Base-by-base conservation (phyloP, 306 rosid genomes). In the Lablab purpureus region DNA sequence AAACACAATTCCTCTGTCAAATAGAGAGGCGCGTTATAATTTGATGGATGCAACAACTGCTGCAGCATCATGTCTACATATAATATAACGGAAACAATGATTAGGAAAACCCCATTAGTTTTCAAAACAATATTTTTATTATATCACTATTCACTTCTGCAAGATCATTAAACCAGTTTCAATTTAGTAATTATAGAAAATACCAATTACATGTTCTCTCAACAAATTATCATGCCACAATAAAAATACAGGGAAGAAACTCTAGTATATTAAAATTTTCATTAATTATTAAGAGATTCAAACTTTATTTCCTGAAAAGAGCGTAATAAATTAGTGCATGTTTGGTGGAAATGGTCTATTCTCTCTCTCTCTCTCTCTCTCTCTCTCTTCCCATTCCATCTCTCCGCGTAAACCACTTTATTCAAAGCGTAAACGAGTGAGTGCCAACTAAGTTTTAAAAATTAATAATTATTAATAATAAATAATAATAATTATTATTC, bases 401-500 rank as follows among this genome's bases (percentile, higher is more conserved):
- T 37, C 49, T 64, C 80, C 73, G 80, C 80, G 73, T 76, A 21
- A 32, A 23, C 52, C 51, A 64, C 50, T 69, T 83, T 79, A 79
- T 90, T 77, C 37, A 73, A 59, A 81, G 65, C 64, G 71, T 58
- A 49, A 64, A 70, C 55, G 67, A 60, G 70, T 50, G 40, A 49
- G 22, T 58, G 60, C 40, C 64, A 63, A 63, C 77, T 55, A 36
- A 52, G 52, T 37, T 73, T 3, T 52, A 22, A 13, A 66, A 67
- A 21, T 2, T 3, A 43, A 11, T 43, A 3, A 43, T 43, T 2
- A 40, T n/a, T 9, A 40, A 40, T 9, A 37, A 37, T 7, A n/a
- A 37, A 40, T 40, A 8, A 40, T 8, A 8, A 40, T 40, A 8
- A 40, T 30, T 30, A 30, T 30, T 30, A 30, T 30, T 30, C 2